Percentiles rank a stretch among this genome's conserved stretches.
These are phyloP conservation scores for Metahyphopichia silvanorum DNA, from an alignment of 805 yeast genomes.

Conservation along the genomic window DNA sequence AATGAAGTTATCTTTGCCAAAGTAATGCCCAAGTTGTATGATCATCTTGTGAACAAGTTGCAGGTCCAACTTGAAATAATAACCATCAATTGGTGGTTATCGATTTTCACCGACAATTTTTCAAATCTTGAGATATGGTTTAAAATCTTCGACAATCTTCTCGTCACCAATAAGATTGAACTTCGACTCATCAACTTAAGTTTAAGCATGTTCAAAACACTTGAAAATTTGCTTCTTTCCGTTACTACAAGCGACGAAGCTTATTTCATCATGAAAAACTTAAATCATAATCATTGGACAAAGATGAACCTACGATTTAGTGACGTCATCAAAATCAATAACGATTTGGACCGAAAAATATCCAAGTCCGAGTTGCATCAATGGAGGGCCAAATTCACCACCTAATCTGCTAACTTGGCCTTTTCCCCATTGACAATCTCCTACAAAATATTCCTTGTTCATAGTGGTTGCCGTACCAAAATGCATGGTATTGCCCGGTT, in stretches of 20 bases:
- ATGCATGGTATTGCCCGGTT: too few relatives aligned
- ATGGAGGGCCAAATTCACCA: too few relatives aligned
- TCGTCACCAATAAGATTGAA: constrained; percentile 27
- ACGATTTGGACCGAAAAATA: constrained; percentile 12
- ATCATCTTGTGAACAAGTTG: constrained; percentile 25
- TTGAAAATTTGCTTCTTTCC: constrained; percentile 26
- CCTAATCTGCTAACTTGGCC: background rate
- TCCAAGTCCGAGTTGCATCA: too few relatives aligned
- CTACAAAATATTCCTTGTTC: background rate
- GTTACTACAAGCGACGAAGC: constrained; percentile 25
- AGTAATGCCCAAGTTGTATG: constrained; percentile 36
- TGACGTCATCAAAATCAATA: constrained; percentile 15
- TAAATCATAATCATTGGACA: constrained; percentile 15
- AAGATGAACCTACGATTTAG: constrained; percentile 15
- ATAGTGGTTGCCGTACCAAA: too few relatives aligned
- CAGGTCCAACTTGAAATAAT: constrained; percentile 47
- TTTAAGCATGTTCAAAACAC: constrained; percentile 33
- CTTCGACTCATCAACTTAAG: constrained; percentile 31
- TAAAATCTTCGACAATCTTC: constrained; percentile 48
- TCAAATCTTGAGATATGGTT: constrained; percentile 51
- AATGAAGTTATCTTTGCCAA: constrained; percentile 26
- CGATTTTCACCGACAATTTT: constrained; percentile 48
- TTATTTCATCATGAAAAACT: constrained; percentile 31
- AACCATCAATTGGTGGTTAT: constrained; percentile 56
- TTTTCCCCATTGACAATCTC: background rate